Conservation (phyloP, 495 filamentous ascomycete species). For the Hyaloscypha finlandica region DNA sequence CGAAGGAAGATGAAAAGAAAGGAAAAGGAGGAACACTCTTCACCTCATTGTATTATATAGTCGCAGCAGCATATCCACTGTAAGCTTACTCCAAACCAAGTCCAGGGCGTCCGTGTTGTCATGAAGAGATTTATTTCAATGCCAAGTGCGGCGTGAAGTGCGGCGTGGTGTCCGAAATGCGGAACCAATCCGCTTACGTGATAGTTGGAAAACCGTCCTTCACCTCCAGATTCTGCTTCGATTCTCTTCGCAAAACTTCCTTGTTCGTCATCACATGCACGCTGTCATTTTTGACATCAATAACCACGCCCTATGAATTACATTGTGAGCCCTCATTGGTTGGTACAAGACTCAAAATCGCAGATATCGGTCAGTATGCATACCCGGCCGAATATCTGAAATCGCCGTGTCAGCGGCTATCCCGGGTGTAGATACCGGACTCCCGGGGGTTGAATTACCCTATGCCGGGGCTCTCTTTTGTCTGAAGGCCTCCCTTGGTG, state of each 20-base stretch:
- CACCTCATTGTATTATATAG: neutral
- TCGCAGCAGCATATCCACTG: neutral
- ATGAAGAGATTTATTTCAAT: neutral
- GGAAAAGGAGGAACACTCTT: neutral
- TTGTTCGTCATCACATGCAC: neutral
- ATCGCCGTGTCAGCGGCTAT: neutral
- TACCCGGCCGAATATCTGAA: neutral
- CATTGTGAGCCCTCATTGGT: neutral
- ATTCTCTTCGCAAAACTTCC: neutral
- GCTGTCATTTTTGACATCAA: neutral
- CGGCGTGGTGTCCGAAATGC: neutral
- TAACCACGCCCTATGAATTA: neutral
- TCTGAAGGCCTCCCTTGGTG: too few relatives aligned
- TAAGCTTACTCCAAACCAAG: neutral
- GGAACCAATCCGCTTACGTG: neutral
- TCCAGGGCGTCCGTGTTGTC: neutral
- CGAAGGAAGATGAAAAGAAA: neutral
- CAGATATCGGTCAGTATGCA: neutral
- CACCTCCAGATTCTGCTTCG: neutral
- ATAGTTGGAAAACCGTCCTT: neutral
- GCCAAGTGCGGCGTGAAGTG: neutral
- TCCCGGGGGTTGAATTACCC: neutral
- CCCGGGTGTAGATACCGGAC: neutral
- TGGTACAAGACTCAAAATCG: neutral
- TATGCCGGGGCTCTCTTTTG: too few relatives aligned